Evolutionary conservation across 139 green algal genomes (phyloP), one percentile per base, ranked within the genome.

Genomic region (Haematococcus sp.): DNA sequence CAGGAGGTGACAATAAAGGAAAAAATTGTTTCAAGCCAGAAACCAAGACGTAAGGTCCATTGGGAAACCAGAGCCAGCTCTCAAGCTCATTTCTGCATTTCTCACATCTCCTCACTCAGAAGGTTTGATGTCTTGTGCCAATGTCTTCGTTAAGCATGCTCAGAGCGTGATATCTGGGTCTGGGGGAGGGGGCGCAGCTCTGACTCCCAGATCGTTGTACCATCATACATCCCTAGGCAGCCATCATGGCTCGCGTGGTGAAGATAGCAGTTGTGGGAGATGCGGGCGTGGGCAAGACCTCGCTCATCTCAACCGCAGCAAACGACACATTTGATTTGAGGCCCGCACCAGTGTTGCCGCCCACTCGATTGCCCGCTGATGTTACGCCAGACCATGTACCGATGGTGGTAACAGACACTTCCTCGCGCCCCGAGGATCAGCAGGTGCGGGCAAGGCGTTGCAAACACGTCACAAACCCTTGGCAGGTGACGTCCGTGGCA

Each of bases 271-370:
- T 96, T 49, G 64, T 94, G 15, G 91, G 91, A 0, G 87, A 96
- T 63, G 23, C 68, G 15, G 83, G 83, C 2, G 89, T 89, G 1
- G 93, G 93, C 28, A 97, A 97, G 75, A 94, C 93, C 23, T 88
- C 76, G 0, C 81, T 97, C 1, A 94, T 97, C 66, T 85, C 80
- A 23, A 90, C 89, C 23, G 89, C 87, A 11, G 87, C 88, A 2
- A 93, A 90, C 4, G 92, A 97, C 67, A 86, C 86, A 3, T 97
- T 97, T 60, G 87, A 92, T 25, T 87, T 90, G 4, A 63, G 79
- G 25, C 82, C 88, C 1, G 82, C 83, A 31, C 88, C 90, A 7
- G 83, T 92, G n/a, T 86, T 96, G 23, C 93, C 93, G 33, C 87
- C 88, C 0, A 90, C 91, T 1, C 72, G 82, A 34, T 72, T 97